Evolutionary conservation across 2,329 filamentous ascomycete genomes (phyloP).

Genomic region (Aspergillus ustus): DNA sequence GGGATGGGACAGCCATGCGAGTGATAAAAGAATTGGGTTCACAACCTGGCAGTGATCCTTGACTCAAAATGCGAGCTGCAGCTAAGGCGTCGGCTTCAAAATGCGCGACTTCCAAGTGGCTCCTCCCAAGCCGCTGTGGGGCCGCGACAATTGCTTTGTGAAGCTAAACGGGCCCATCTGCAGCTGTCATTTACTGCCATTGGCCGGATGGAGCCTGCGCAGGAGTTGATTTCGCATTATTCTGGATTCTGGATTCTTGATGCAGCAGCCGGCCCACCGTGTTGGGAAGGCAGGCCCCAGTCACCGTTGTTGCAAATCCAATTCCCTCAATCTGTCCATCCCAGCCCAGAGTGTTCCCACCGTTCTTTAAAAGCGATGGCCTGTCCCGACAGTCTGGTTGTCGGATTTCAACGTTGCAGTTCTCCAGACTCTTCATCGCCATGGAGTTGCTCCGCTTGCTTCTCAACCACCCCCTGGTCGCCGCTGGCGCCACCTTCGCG

Average conservation of each 20-base stretch:
- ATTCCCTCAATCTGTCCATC: not conserved
- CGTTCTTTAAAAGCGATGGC: not conserved
- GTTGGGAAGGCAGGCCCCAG: not conserved
- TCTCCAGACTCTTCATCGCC: not conserved
- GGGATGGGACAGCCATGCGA: not conserved
- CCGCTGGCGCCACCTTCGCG: not conserved
- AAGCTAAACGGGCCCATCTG: not conserved
- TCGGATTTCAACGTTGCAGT: conserved; percentile 6
- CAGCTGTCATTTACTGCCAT: not conserved
- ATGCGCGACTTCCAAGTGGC: not conserved
- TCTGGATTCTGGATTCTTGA: not conserved
- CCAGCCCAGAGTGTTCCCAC: not conserved
- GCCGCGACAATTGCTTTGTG: not conserved
- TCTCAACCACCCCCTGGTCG: conserved; percentile 7
- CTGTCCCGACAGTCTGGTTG: conserved; percentile 5
- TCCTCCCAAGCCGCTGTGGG: not conserved
- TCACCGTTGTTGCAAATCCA: not conserved
- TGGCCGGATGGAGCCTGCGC: not conserved
- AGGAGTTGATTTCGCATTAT: not conserved
- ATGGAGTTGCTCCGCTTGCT: conserved; percentile 15
- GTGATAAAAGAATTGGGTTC: not conserved
- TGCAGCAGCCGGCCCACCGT: not conserved
- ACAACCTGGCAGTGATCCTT: not conserved
- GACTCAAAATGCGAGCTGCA: not conserved
- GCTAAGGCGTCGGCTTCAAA: not conserved